Conservation (phyloP, 371 early-diverging fungal genomes). For the Mucor lusitanicus region DNA sequence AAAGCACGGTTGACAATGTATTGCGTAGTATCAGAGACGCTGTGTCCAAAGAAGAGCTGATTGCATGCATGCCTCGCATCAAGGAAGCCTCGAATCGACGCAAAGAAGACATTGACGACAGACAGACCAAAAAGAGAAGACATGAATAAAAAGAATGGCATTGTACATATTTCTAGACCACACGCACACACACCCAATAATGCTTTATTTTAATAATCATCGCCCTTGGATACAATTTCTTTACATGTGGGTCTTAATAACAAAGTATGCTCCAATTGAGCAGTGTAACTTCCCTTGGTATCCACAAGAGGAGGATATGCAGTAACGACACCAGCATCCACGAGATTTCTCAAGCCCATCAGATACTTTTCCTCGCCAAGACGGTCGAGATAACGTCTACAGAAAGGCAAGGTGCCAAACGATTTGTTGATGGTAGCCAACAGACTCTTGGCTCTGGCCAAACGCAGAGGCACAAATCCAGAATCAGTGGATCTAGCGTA, state of each 20-base stretch:
- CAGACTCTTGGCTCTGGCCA: conserved; percentile 86
- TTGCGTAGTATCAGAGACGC: conserved; percentile 78
- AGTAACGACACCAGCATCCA: conserved; percentile 84
- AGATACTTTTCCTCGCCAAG: conserved; percentile 87
- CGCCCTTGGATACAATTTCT: conserved; percentile 67
- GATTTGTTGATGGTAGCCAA: conserved; percentile 87
- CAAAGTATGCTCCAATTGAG: conserved; percentile 99
- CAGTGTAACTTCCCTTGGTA: conserved; percentile 90
- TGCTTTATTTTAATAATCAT: conserved; percentile 41
- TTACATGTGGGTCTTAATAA: conserved; percentile 89
- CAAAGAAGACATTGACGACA: conserved; percentile 17
- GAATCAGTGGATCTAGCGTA: conserved; percentile 79
- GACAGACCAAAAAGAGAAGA: conserved; percentile 16
- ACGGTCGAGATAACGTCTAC: conserved; percentile 96
- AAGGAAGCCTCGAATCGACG: conserved; percentile 22
- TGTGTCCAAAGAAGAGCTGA: conserved; percentile 62
- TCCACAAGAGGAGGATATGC: conserved; percentile 97
- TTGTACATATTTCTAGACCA: conserved; percentile 1
- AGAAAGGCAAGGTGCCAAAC: conserved; percentile 98
- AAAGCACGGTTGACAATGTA: conserved; percentile 69
- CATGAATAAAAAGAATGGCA: conserved; percentile 7
- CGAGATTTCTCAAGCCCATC: conserved; percentile 85
- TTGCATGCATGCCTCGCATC: conserved; percentile 23
- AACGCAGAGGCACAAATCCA: conserved; percentile 70
- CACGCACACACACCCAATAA: too few relatives aligned